Conservation (phyloP, 768 basidiomycete species). For the Clavulina sp. region DNA sequence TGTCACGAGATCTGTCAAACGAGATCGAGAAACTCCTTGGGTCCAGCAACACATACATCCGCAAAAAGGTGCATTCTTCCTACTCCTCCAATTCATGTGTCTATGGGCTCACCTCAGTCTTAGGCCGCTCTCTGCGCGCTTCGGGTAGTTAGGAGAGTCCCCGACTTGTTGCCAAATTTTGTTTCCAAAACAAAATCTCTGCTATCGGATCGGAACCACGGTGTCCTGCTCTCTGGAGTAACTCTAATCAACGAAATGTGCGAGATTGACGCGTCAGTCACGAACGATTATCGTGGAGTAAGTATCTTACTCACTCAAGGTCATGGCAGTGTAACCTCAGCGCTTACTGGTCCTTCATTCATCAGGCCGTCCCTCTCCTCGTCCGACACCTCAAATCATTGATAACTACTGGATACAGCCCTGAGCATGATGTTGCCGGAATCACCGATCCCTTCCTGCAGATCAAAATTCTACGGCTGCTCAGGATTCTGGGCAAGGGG, state of each 20-base stretch:
- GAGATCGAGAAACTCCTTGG: constrained; percentile 96
- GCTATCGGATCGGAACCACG: constrained; percentile 90
- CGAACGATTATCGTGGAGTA: constrained; percentile 84
- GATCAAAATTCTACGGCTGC: constrained; percentile 76
- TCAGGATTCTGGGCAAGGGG: constrained; percentile 74
- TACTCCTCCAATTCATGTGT: not conserved
- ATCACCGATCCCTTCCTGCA: constrained; percentile 95
- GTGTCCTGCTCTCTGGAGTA: constrained; percentile 83
- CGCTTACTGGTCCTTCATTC: constrained; percentile 14
- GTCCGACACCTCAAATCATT: constrained; percentile 90
- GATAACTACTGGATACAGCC: constrained; percentile 91
- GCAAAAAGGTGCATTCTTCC: constrained; percentile 65
- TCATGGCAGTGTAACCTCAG: not conserved
- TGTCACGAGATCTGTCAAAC: constrained; percentile 94
- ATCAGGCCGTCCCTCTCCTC: constrained; percentile 75
- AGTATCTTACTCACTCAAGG: constrained; percentile 14
- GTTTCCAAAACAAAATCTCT: constrained; percentile 73
- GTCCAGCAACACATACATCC: constrained; percentile 95
- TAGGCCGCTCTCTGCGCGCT: constrained; percentile 92
- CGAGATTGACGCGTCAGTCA: constrained; percentile 46
- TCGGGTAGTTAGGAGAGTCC: constrained; percentile 87
- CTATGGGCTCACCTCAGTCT: not conserved
- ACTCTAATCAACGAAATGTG: constrained; percentile 95
- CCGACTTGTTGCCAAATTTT: constrained; percentile 90
- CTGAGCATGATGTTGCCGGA: constrained; percentile 98